These are phyloP conservation scores for Suhomyces vadensis DNA, from an alignment of 805 yeast genomes.

Conservation along the genomic window DNA sequence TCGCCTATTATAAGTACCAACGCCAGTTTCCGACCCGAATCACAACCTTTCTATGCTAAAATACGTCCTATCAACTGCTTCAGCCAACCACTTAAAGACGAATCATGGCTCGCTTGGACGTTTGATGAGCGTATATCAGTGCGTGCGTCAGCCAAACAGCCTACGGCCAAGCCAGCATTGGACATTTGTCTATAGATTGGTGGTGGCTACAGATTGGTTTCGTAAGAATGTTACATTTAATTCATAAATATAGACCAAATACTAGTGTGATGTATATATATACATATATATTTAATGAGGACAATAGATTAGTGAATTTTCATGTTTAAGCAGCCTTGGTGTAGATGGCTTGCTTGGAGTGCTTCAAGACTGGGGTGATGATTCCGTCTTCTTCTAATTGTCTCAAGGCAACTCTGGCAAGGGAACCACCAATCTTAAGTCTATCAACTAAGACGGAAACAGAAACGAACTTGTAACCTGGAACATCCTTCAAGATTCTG, in stretches of 20 bases:
- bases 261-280: conserved; percentile 3
- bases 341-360: conserved; percentile 97
- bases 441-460: conserved; percentile 98
- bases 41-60: neutral
- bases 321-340: conserved; percentile 55
- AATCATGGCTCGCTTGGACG: neutral
- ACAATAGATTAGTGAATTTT: neutral
- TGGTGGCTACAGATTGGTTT: neutral
- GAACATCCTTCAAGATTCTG: conserved; percentile 99
- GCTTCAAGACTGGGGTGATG: conserved; percentile 90
- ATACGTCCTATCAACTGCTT: too few species aligned
- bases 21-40: neutral
- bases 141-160: too few species aligned
- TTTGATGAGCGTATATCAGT: neutral
- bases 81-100: neutral
- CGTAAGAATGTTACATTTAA: conserved; percentile 2
- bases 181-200: too few species aligned
- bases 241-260: conserved; percentile 7
- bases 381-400: conserved; percentile 95
- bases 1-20: neutral
- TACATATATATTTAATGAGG: neutral
- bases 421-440: conserved; percentile 97
- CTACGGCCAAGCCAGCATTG: too few species aligned
- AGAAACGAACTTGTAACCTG: conserved; percentile 97
- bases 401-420: conserved; percentile 97